Evolutionary conservation across 2,329 filamentous ascomycete species (phyloP), one percentile per base, ranked within the genome.

Genomic region (Fonsecaea pugnacius): DNA sequence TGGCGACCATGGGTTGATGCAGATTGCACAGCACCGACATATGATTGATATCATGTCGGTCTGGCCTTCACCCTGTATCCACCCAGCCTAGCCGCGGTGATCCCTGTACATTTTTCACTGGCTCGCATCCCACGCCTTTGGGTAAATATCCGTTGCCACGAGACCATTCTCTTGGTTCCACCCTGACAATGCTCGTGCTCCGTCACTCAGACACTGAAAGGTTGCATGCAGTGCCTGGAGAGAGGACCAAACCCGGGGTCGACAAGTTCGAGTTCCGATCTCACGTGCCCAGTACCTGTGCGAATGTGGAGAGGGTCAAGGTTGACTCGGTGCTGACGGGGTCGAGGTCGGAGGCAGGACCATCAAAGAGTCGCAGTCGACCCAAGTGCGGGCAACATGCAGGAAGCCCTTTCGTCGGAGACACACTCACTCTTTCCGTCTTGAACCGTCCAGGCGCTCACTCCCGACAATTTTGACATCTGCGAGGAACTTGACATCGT

Each of bases 41-140:
- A 21, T n/a, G 7, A n/a, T 3, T 2, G 21, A 33, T n/a, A 33
- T 52, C 24, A 33, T 52, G 21, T 14, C 50, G 7, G 50, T 5
- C 21, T 24, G 52, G 36, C 33, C 18, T 18, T 24, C 27, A 4
- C 9, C 16, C 12, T 30, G 7, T 43, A 38, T 14, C 12, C 8
- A 27, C 12, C 21, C 18, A 27, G 14, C 27, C 52, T n/a, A n/a
- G 18, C 27, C 32, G 38, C 50, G 21, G 16, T 33, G 10, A 4
- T 33, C 8, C 52, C 24, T 16, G 14, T n/a, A 55, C 30, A 18
- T 21, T 12, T 14, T 10, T 55, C 40, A 38, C 52, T 55, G 52
- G 38, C 30, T 24, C n/a, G 52, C 51, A 10, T 55, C n/a, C 52
- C 52, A 55, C 30, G 52, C 52, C 7, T 14, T 35, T 7, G 52